Evolutionary conservation across 2,329 filamentous ascomycete species (phyloP), one percentile per base, ranked within the genome.

Genomic region (Trichophyton simii): DNA sequence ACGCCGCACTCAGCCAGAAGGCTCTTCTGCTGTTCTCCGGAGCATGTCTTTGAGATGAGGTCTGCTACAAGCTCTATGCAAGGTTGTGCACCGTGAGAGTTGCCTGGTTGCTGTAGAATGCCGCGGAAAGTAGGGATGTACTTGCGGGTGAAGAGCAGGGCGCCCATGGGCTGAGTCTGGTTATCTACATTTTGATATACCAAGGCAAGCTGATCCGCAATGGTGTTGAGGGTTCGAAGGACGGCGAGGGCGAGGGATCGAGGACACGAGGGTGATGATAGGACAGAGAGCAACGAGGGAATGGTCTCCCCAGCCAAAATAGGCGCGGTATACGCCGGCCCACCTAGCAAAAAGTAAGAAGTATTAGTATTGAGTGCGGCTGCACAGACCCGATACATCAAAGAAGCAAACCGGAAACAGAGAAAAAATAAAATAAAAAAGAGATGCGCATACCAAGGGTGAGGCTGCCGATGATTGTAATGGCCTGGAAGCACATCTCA

Each of bases 381-480:
- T 34, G 31, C 31, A 9, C 31, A 34, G 6, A 3, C 11, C 22
- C 8, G 52, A 11, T 42, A 61, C 0, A 62, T 22, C 28, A 31
- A 6, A 31, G 6, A 31, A 22, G 3, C 22, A 22, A 44, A 41
- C 2, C 18, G 18, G 1, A 41, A 41, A 11, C 3, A 5, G 25
- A 28, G 13, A 41, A 41, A 41, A 11, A 41, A 41, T 15, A 11
- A 15, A 41, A 41, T 1, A 9, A 9, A n/a, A 42, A 3, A 6
- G n/a, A 0, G 1, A n/a, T 1, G 38, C 1, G 66, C 79, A 68
- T 80, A 91, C 91, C 91, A 75, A 88, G 86, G 62, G 90, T 89
- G 70, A 97, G 83, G 72, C 89, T 94, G 55, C 87, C 86, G 41
- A 95, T 77, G n/a, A 96, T 82, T 65, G 95, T 85, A 44, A 91